phyloP scores from a whole-genome alignment of 176 grass and related monocot species.

The Rhynchospora breviuscula region DNA sequence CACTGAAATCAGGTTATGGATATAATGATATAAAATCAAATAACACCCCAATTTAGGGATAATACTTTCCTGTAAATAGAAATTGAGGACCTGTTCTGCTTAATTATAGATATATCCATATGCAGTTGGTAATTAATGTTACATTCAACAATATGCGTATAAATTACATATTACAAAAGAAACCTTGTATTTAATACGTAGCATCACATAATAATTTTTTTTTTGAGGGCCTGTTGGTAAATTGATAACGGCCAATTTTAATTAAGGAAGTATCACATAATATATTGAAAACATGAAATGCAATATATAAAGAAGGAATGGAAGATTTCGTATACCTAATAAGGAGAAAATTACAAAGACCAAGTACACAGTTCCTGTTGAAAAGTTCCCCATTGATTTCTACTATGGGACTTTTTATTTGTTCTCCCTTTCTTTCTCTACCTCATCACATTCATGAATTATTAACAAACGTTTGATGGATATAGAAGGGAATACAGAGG shows the following conservation, averaged over 20 bases:
- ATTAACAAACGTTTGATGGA: slow-evolving; percentile 3
- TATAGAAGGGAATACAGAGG: not conserved
- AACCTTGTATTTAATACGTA: not conserved
- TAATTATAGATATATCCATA: not conserved
- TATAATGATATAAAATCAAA: too few species aligned
- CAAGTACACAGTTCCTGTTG: slow-evolving; percentile 19
- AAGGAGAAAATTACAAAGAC: slow-evolving; percentile 32
- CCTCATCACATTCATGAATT: not conserved
- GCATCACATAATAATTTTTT: not conserved
- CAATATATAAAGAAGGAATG: not conserved
- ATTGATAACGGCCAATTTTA: too few species aligned
- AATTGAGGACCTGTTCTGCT: not conserved
- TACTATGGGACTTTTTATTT: not conserved
- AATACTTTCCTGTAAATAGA: not conserved
- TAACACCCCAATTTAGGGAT: too few species aligned
- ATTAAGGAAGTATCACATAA: too few species aligned
- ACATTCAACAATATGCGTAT: slow-evolving; percentile 1
- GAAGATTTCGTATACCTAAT: slow-evolving; percentile 30
- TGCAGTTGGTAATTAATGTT: not conserved
- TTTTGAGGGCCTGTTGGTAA: too few species aligned
- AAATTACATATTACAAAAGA: not conserved
- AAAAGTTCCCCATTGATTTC: slow-evolving; percentile 11
- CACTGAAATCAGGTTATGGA: too few species aligned
- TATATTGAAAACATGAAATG: not conserved
- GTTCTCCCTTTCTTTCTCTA: slow-evolving; percentile 14